Percentiles rank a stretch among this genome's conserved stretches.
These are phyloP conservation scores for Ceriops zippeliana DNA, from an alignment of 345 rosid genomes.

Conservation along the genomic window DNA sequence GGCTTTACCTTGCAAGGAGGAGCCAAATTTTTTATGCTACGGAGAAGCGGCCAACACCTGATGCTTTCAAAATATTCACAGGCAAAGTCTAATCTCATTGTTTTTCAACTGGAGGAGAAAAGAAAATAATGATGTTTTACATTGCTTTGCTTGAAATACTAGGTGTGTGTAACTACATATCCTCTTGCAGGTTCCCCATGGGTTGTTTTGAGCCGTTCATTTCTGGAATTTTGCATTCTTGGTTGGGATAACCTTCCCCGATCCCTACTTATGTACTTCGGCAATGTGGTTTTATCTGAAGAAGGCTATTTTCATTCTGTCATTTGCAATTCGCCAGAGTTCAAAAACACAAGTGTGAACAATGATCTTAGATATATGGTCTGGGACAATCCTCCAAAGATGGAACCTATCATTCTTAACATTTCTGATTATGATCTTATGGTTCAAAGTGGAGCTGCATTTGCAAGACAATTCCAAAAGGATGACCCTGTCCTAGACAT, in stretches of 20 bases:
- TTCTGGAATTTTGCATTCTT: slow-evolving; percentile 80
- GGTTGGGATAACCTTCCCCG: slow-evolving; percentile 98
- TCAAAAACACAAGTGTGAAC: slow-evolving; percentile 78
- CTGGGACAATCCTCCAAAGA: slow-evolving; percentile 97
- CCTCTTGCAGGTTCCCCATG: slow-evolving; percentile 74
- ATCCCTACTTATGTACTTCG: slow-evolving; percentile 85
- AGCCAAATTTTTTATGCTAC: slow-evolving; percentile 39
- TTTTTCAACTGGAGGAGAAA: neutral
- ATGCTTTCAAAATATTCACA: slow-evolving; percentile 77
- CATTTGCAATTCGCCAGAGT: slow-evolving; percentile 83
- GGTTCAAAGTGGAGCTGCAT: slow-evolving; percentile 86
- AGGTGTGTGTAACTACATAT: no score
- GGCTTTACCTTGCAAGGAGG: slow-evolving; percentile 77
- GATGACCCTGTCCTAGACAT: slow-evolving; percentile 68
- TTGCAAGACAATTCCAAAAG: slow-evolving; percentile 70
- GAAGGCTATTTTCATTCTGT: slow-evolving; percentile 94
- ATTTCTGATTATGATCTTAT: slow-evolving; percentile 56
- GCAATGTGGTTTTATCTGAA: slow-evolving; percentile 74
- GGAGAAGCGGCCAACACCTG: slow-evolving; percentile 62
- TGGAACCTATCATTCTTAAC: slow-evolving; percentile 83
- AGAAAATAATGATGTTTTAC: neutral
- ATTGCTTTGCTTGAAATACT: neutral
- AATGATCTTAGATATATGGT: slow-evolving; percentile 79
- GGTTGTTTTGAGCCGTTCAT: slow-evolving; percentile 75
- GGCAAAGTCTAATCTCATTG: slow-evolving; percentile 36